Percentiles rank a stretch among this genome's conserved stretches.
These are phyloP conservation scores for Alliaria petiolata DNA, from an alignment of 345 rosid species.

Conservation along the genomic window DNA sequence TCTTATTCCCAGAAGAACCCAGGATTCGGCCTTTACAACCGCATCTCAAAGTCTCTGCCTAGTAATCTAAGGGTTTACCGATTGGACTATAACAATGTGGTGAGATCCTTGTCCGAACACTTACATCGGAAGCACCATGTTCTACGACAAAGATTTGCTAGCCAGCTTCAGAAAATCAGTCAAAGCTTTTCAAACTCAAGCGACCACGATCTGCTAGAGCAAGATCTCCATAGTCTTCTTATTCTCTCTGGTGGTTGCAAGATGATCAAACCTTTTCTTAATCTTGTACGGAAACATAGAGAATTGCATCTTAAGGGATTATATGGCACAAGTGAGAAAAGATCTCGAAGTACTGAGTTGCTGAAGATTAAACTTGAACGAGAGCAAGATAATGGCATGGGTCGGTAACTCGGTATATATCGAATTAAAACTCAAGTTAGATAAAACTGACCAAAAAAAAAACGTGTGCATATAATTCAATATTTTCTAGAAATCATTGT, in stretches of 20 bases:
- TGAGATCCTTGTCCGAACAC: background rate
- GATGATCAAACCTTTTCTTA: background rate
- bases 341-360: background rate
- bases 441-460: background rate
- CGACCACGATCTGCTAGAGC: background rate
- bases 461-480: background rate
- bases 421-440: background rate
- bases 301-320: background rate
- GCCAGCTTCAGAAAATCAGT: conserved; percentile 10
- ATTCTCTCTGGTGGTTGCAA: background rate
- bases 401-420: background rate
- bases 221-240: background rate
- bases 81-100: background rate
- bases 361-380: background rate
- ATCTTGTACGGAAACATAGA: background rate
- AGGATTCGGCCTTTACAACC: background rate
- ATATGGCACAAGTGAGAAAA: background rate
- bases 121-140: background rate
- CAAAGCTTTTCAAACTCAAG: background rate
- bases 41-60: background rate
- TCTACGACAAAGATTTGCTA: background rate
- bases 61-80: background rate
- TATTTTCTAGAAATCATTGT: background rate
- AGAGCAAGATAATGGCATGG: background rate
- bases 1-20: background rate